A percentile compares a stretch with the other conserved stretches of the same genome.
These are phyloP conservation scores for Xylaria sp. DNA, from an alignment of 2,329 filamentous ascomycete species.

Conservation along the genomic window DNA sequence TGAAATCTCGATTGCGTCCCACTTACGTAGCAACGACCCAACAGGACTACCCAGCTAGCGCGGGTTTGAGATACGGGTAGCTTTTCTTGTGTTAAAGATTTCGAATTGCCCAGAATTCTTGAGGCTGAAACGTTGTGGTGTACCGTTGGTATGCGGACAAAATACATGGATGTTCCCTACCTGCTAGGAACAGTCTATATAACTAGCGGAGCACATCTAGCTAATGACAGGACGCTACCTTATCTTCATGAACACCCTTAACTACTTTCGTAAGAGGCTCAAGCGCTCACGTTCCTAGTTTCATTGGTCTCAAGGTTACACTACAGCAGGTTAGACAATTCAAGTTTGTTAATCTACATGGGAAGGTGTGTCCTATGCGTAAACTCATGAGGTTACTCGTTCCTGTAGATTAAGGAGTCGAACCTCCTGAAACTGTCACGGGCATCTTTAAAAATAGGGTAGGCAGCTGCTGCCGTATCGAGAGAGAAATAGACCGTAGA, in stretches of 20 bases:
- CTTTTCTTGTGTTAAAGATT: background rate
- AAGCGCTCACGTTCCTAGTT: background rate
- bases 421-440: background rate
- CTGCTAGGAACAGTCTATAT: background rate
- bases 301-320: background rate
- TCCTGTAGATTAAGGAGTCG: background rate
- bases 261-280: slow-evolving; percentile 10
- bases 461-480: background rate
- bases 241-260: slow-evolving; percentile 21
- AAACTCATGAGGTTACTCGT: background rate
- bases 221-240: slow-evolving; percentile 29
- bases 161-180: background rate
- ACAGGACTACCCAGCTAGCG: background rate
- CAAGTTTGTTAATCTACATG: background rate
- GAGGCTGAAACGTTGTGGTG: background rate
- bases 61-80: background rate
- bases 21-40: slow-evolving; percentile 3
- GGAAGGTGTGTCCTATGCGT: background rate
- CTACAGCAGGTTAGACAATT: slow-evolving; percentile 2
- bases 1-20: slow-evolving; percentile 10
- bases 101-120: background rate
- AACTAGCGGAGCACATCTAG: slow-evolving; percentile 7
- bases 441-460: background rate
- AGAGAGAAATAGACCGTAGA: background rate
- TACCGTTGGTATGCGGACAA: background rate